Conservation (phyloP, 768 basidiomycete genomes). For the Galerina sulciceps region DNA sequence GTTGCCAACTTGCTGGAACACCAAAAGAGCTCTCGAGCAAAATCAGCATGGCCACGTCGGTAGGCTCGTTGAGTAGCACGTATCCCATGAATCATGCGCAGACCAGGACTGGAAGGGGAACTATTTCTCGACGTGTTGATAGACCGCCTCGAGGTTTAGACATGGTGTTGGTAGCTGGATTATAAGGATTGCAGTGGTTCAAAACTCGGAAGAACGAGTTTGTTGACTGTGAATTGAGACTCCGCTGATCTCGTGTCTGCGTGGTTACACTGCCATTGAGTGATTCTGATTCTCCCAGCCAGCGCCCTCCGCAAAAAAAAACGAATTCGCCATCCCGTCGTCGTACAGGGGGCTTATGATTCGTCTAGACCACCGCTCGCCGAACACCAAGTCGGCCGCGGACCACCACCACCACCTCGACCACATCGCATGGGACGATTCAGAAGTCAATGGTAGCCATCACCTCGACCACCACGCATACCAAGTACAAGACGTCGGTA, state of each 20-base stretch:
- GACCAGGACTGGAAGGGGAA: not conserved
- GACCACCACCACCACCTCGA: slow-evolving; percentile 11
- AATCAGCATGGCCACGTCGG: not conserved
- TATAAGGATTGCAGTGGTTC: not conserved
- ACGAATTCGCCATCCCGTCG: not conserved
- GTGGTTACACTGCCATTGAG: not conserved
- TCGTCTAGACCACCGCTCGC: slow-evolving; percentile 22
- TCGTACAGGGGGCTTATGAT: slow-evolving; percentile 29
- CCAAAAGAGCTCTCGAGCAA: not conserved
- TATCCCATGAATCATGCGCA: slow-evolving; percentile 5
- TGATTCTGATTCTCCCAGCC: not conserved
- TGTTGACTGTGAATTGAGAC: slow-evolving; percentile 9
- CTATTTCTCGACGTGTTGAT: not conserved
- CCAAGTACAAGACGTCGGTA: not conserved
- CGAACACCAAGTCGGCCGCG: slow-evolving; percentile 4
- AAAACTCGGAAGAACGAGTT: too few relatives aligned
- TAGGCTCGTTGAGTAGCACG: not conserved
- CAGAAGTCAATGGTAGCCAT: not conserved
- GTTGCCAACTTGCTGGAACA: not conserved
- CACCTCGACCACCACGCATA: not conserved
- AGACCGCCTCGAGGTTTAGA: not conserved
- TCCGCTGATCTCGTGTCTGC: slow-evolving; percentile 8
- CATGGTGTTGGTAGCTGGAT: not conserved
- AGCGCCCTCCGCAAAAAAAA: not conserved
- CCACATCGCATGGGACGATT: slow-evolving; percentile 7